These are phyloP conservation scores for Coniophora puteana DNA, from an alignment of 1,284 basidiomycete species.

Conservation along the genomic window DNA sequence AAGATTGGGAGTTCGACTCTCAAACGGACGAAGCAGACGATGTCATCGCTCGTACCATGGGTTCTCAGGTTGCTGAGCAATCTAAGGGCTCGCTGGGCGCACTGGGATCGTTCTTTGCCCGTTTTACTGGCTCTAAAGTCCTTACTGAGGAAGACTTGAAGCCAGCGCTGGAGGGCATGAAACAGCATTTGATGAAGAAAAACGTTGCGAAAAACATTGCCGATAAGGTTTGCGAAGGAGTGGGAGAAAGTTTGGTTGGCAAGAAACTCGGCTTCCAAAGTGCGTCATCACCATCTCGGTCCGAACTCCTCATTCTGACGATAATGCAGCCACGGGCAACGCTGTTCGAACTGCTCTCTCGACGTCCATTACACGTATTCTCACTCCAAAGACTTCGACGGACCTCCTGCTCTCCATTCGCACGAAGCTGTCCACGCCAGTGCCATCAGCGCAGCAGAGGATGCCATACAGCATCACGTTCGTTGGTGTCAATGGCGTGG, in stretches of 20 bases:
- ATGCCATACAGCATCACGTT: constrained; percentile 94
- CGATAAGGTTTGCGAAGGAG: constrained; percentile 91
- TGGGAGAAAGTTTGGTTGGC: constrained; percentile 86
- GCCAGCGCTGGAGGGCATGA: constrained; percentile 92
- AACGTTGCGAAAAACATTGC: constrained; percentile 97
- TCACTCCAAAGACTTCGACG: constrained; percentile 96
- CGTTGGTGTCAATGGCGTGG: constrained; percentile 99
- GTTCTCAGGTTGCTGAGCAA: constrained; percentile 32
- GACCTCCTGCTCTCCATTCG: constrained; percentile 86
- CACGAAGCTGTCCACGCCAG: constrained; percentile 66
- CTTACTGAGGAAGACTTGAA: constrained; percentile 82
- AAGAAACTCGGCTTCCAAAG: constrained; percentile 89
- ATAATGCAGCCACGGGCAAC: constrained; percentile 66
- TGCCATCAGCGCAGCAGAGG: constrained; percentile 69
- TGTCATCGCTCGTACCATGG: constrained; percentile 56
- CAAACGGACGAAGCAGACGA: constrained; percentile 48
- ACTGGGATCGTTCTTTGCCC: constrained; percentile 75
- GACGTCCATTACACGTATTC: constrained; percentile 85
- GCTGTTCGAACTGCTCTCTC: constrained; percentile 86
- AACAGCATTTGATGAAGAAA: constrained; percentile 97
- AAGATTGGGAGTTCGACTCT: constrained; percentile 79
- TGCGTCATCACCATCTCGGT: constrained; percentile 32
- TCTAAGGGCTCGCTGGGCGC: constrained; percentile 52
- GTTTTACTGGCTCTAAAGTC: constrained; percentile 81
- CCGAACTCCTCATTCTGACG: constrained; percentile 9